Base-by-base conservation (phyloP, 768 basidiomycete species). In the Boletus vinaceobasis region DNA sequence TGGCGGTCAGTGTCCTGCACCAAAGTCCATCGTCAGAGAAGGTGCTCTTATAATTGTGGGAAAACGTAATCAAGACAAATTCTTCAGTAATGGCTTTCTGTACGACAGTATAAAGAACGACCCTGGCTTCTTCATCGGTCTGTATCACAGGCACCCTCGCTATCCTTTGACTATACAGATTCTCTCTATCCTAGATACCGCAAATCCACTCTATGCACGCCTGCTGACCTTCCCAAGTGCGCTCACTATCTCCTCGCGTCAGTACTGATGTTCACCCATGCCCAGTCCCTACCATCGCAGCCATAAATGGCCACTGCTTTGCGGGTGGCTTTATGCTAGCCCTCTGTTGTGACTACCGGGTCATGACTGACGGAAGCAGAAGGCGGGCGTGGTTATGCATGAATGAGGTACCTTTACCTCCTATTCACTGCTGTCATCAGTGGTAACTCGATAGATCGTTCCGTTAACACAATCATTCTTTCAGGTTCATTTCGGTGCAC, bases 341-440 rank as follows among this genome's bases (percentile, higher is more conserved):
- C 3, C 71, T 97, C 46, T 80, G 79, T 4, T 95, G 91, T 67
- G 93, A 97, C 70, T 94, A 90, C 72, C 83, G 93, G 38, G 79
- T 96, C 52, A 93, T 95, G 86, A 90, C 84, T 14, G 86, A 90
- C 60, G 93, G 87, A 15, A 85, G 76, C 62, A 81, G 79, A 61
- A 85, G 85, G 31, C 84, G 86, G 64, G 86, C 88, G 1, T 94
- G 92, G 88, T 72, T 90, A 48, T 90, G 86, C 67, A 96, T 97
- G 93, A 98, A 96, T 65, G 94, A 96, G 75, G 88, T 90, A 55
- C 31, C 3, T 2, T 43, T 7, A 3, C 19, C 8, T n/a, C 40
- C 26, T 33, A 4, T 50, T 27, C 35, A 8, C 38, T 32, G 19
- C 17, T 38, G 15, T 38, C 7, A 26, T 49, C 26, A 4, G 6